A percentile compares a stretch with the other conserved stretches of the same genome.
These are phyloP conservation scores for Physcomitrium patens DNA, from an alignment of 225 moss, liverwort and hornwort species.

Conservation along the genomic window DNA sequence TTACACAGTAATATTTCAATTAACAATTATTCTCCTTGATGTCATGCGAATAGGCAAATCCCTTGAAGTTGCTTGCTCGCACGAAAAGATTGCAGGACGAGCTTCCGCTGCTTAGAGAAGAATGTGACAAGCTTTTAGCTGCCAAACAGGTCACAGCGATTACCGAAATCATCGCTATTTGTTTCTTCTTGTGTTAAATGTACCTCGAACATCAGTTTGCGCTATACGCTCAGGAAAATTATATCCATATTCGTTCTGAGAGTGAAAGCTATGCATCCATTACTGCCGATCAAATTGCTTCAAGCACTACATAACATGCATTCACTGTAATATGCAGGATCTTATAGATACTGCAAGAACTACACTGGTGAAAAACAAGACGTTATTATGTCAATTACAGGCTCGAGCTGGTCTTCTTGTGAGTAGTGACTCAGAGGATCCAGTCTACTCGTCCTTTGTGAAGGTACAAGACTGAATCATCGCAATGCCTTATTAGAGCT, in stretches of 20 bases:
- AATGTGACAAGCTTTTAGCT: conserved; percentile 64
- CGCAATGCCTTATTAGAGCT: neutral
- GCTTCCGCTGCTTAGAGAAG: conserved; percentile 57
- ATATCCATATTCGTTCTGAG: neutral
- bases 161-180: neutral
- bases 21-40: conserved; percentile 23
- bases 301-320: conserved; percentile 13
- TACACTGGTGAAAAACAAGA: conserved; percentile 54
- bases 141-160: conserved; percentile 55
- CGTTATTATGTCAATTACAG: conserved; percentile 51
- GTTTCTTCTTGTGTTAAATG: conserved; percentile 11
- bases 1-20: neutral
- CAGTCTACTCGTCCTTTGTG: conserved; percentile 52
- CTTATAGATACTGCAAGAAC: conserved; percentile 56
- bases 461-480: conserved; percentile 40
- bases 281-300: conserved; percentile 7
- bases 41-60: conserved; percentile 49
- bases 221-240: neutral
- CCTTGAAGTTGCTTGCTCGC: conserved; percentile 54
- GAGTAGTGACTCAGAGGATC: conserved; percentile 48
- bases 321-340: conserved; percentile 45
- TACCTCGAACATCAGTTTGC: conserved; percentile 6
- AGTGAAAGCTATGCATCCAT: neutral
- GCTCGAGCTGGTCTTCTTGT: conserved; percentile 55
- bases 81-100: conserved; percentile 55